Evolutionary conservation across 176 grass and related monocot species (phyloP).

Genomic region (Thalia dealbata): DNA sequence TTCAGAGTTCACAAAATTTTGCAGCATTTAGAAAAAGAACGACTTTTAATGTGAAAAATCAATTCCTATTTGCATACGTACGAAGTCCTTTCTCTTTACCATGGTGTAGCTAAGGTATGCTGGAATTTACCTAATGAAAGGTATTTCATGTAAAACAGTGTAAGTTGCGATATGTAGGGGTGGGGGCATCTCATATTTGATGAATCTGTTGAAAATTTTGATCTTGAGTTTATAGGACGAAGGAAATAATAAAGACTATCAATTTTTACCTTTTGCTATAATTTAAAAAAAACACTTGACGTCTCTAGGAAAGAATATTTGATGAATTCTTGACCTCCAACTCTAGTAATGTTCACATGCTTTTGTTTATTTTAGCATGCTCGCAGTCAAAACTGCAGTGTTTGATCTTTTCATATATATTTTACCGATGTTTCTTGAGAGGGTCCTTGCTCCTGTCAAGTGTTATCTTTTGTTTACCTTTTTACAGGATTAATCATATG

Average conservation of each 20-base stretch:
- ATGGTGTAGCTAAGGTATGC: no score
- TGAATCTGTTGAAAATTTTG: no score
- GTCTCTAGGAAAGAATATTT: not conserved
- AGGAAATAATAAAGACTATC: no score
- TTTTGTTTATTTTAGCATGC: not conserved
- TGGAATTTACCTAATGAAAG: no score
- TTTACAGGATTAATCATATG: not conserved
- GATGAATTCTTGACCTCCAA: not conserved
- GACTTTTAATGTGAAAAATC: not conserved
- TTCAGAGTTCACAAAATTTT: no score
- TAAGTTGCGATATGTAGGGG: not conserved
- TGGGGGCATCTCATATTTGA: no score
- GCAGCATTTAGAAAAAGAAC: not conserved
- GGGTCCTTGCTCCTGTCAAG: not conserved
- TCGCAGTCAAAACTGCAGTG: no score
- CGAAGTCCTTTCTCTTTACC: no score
- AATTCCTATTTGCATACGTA: no score
- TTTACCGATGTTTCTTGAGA: not conserved
- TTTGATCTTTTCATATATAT: not conserved
- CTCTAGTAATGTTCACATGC: not conserved
- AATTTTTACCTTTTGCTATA: not conserved
- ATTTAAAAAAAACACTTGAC: not conserved
- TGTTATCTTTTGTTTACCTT: not conserved
- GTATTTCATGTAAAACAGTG: no score
- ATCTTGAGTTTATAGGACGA: no score